Evolutionary conservation across 768 basidiomycete species (phyloP).

Genomic region (Cystofilobasidium capitatum): DNA sequence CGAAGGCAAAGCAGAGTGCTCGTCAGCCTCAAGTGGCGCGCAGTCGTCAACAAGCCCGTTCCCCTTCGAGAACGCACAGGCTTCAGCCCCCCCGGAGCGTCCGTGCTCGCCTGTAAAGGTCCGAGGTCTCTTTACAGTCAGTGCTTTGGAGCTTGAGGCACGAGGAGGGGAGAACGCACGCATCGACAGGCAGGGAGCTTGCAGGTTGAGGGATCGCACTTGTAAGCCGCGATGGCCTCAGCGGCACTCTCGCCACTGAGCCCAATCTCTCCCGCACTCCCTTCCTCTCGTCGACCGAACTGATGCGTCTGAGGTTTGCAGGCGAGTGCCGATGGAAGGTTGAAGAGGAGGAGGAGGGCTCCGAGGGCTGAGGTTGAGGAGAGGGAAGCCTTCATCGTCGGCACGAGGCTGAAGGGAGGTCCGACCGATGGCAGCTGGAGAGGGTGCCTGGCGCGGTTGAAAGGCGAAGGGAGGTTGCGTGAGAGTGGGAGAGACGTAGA

Average conservation of each 20-base stretch:
- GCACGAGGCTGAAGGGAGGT: too few species aligned
- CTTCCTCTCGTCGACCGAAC: slow-evolving; percentile 1
- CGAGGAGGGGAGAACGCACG: slow-evolving; percentile 23
- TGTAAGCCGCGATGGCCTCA: slow-evolving; percentile 49
- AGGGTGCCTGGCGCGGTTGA: too few species aligned
- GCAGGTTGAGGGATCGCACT: slow-evolving; percentile 57
- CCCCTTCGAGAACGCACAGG: background rate
- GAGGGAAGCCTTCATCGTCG: too few species aligned
- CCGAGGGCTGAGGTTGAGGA: background rate
- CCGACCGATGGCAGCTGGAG: too few species aligned
- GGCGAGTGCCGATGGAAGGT: background rate
- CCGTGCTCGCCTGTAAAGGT: slow-evolving; percentile 56
- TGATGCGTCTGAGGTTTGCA: background rate
- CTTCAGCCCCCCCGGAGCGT: slow-evolving; percentile 49
- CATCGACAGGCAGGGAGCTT: slow-evolving; percentile 54
- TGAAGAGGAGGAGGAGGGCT: background rate
- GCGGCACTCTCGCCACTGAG: background rate
- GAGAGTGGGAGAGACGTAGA: too few species aligned
- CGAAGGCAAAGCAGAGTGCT: background rate
- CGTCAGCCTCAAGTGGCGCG: too few species aligned
- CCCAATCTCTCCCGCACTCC: background rate
- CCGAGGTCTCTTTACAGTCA: background rate
- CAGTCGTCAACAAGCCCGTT: too few species aligned
- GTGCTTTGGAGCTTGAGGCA: background rate
- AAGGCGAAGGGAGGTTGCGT: too few species aligned